Evolutionary conservation across 116 monocot genomes (phyloP).

Genomic region (Iris pallida): DNA sequence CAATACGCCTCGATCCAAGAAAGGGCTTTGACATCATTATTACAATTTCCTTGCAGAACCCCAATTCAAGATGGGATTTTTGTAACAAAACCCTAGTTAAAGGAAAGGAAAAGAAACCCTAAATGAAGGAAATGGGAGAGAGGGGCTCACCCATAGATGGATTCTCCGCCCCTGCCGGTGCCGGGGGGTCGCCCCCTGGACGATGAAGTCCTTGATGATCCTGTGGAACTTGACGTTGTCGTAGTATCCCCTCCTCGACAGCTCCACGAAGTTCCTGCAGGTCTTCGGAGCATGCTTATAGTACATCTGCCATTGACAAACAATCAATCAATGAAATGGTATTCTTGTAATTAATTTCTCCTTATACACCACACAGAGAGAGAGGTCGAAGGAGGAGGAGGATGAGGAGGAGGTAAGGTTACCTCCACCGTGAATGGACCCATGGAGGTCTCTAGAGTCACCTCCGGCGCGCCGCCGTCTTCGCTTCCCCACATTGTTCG

Average conservation of each 20-base stretch:
- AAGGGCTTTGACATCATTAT: too few species aligned
- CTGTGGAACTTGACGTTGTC: constrained; percentile 93
- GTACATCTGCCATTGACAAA: constrained; percentile 64
- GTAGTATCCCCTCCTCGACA: constrained; percentile 97
- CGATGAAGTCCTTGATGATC: constrained; percentile 98
- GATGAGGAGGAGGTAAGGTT: not conserved
- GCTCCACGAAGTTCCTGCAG: constrained; percentile 97
- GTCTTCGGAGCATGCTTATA: constrained; percentile 97
- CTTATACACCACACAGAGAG: not conserved
- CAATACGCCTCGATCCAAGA: too few species aligned
- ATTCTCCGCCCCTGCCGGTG: constrained; percentile 94
- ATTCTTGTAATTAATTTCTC: not conserved
- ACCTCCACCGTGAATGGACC: constrained; percentile 92
- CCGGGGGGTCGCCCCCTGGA: constrained; percentile 98
- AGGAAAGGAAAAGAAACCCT: not conserved
- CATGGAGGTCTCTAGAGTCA: constrained; percentile 91
- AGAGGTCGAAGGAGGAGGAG: not conserved
- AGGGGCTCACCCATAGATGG: constrained; percentile 78
- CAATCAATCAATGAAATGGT: not conserved
- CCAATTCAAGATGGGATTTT: too few species aligned
- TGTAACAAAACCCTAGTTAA: too few species aligned
- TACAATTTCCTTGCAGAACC: too few species aligned
- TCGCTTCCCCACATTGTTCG: constrained; percentile 59
- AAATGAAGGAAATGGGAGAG: not conserved
- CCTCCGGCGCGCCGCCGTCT: constrained; percentile 83